Evolutionary conservation across 2,329 filamentous ascomycete genomes (phyloP).

Genomic region (Penicillium nordicum): DNA sequence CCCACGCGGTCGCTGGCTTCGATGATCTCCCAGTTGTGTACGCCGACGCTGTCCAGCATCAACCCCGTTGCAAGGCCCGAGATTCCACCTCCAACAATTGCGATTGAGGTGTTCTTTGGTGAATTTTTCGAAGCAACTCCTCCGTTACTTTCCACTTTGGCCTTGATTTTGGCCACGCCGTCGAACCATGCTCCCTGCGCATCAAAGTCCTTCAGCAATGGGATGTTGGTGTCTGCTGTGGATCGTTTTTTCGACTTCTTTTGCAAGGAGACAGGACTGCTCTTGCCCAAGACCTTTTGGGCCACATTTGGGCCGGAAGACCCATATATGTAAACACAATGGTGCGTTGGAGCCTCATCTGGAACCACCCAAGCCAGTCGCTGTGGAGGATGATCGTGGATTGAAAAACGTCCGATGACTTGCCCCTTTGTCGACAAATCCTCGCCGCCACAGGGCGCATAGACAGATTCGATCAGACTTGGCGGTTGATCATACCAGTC

Average conservation of each 20-base stretch:
- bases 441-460: neutral
- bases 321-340: slow-evolving; percentile 6
- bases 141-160: slow-evolving; percentile 2
- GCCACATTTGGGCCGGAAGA: neutral
- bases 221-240: slow-evolving; percentile 2
- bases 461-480: slow-evolving; percentile 3
- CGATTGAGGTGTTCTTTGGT: slow-evolving; percentile 22
- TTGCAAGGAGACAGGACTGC: slow-evolving; percentile 6
- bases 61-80: slow-evolving; percentile 47
- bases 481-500: neutral
- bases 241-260: slow-evolving; percentile 5
- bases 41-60: slow-evolving; percentile 43
- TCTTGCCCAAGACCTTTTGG: slow-evolving; percentile 5
- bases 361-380: slow-evolving; percentile 13
- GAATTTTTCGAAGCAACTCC: slow-evolving; percentile 4
- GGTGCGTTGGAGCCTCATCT: slow-evolving; percentile 1
- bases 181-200: slow-evolving; percentile 27
- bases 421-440: neutral
- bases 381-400: slow-evolving; percentile 5
- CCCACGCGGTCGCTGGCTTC: slow-evolving; percentile 43
- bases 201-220: slow-evolving; percentile 22
- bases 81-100: slow-evolving; percentile 28
- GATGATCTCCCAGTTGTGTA: slow-evolving; percentile 46
- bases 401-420: slow-evolving; percentile 3
- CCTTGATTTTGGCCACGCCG: slow-evolving; percentile 22